A percentile compares a stretch with the other conserved stretches of the same genome.
Evolutionary conservation across 768 basidiomycete species (phyloP).

Genomic region (Strobilomyces echinocephalus): DNA sequence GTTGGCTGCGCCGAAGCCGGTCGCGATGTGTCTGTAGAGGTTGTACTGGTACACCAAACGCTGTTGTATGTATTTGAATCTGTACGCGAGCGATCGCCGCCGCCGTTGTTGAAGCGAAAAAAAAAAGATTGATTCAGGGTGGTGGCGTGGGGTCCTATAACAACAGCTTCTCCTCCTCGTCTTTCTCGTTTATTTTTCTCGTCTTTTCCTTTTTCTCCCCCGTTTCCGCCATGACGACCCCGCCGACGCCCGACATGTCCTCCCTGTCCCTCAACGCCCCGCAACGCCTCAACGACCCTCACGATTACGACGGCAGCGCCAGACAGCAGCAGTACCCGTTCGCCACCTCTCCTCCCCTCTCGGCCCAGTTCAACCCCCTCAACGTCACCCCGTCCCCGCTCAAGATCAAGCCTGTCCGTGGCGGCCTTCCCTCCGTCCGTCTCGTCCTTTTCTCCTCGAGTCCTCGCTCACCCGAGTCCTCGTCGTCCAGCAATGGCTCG

Average conservation of each 20-base stretch:
- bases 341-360: conserved; percentile 57
- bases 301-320: conserved; percentile 74
- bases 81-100: not conserved
- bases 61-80: not conserved
- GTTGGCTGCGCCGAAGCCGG: conserved; percentile 44
- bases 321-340: conserved; percentile 65
- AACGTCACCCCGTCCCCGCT: conserved; percentile 64
- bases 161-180: no score
- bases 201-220: conserved; percentile 23
- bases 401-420: conserved; percentile 67
- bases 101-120: not conserved
- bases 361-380: conserved; percentile 45
- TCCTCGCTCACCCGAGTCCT: conserved; percentile 26
- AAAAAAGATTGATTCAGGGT: conserved; percentile 16
- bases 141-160: conserved; percentile 28
- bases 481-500: conserved; percentile 77
- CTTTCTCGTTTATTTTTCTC: not conserved
- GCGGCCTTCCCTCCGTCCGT: conserved; percentile 71
- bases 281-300: conserved; percentile 82
- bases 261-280: conserved; percentile 67
- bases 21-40: conserved; percentile 23
- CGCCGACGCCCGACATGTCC: conserved; percentile 74
- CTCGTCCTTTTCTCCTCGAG: conserved; percentile 14
- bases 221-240: conserved; percentile 64
- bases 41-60: no score